phyloP scores from a whole-genome alignment of 768 basidiomycete genomes.

The Mycena olivaceomarginata region DNA sequence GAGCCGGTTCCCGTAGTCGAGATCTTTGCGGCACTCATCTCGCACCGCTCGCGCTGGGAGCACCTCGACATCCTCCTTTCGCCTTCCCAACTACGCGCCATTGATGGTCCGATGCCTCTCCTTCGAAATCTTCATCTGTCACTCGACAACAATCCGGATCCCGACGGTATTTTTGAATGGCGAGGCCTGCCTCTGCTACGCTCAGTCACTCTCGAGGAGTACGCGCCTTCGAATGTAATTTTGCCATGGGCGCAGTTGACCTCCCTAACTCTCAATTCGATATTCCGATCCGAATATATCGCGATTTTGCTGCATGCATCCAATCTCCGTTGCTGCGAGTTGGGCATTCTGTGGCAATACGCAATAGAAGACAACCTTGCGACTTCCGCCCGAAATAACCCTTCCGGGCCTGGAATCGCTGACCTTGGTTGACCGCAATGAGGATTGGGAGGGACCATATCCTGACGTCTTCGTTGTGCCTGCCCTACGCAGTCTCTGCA shows the following conservation, averaged over 20 bases:
- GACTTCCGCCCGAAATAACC: neutral
- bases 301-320: neutral
- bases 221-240: neutral
- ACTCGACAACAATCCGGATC: too few relatives aligned
- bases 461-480: neutral
- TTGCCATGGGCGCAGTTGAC: neutral
- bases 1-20: neutral
- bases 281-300: neutral
- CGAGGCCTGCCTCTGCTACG: neutral
- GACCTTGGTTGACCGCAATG: neutral
- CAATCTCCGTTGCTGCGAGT: neutral
- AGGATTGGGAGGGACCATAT: neutral
- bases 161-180: neutral
- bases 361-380: neutral
- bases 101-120: neutral
- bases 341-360: neutral
- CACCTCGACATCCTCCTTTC: neutral
- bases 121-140: neutral
- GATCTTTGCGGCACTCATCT: neutral
- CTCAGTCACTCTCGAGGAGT: neutral
- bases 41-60: slow-evolving; percentile 1
- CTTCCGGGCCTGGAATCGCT: neutral
- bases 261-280: neutral
- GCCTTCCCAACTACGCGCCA: neutral
- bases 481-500: neutral